Percentiles rank a stretch among this genome's conserved stretches.
phyloP scores from a whole-genome alignment of 1,139 yeast genomes.

The Diutina catenulata region DNA sequence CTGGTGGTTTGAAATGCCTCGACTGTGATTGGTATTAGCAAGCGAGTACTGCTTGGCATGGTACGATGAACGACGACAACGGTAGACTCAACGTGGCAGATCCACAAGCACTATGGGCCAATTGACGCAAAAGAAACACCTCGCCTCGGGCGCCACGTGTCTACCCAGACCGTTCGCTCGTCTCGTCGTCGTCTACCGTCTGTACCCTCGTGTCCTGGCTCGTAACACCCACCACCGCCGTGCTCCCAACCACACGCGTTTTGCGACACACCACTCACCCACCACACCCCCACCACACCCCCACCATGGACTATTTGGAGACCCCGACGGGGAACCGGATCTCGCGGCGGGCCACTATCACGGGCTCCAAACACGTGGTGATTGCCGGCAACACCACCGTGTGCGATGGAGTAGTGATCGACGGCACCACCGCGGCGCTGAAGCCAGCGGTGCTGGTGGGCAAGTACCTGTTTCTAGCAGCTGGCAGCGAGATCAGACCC shows the following conservation, averaged over 20 bases:
- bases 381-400: slow-evolving; percentile 27
- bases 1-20: no score
- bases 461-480: slow-evolving; percentile 31
- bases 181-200: neutral
- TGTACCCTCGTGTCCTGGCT: neutral
- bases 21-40: no score
- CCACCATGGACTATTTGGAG: slow-evolving; percentile 17
- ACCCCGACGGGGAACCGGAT: slow-evolving; percentile 47
- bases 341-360: slow-evolving; percentile 29
- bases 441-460: slow-evolving; percentile 39
- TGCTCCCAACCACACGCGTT: neutral
- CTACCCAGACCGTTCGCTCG: neutral
- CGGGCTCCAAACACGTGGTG: slow-evolving; percentile 16
- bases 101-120: no score
- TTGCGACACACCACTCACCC: neutral
- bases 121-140: no score
- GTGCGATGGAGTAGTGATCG: slow-evolving; percentile 12
- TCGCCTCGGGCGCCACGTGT: neutral
- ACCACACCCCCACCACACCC: neutral
- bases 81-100: no score
- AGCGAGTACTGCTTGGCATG: no score
- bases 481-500: slow-evolving; percentile 20
- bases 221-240: neutral
- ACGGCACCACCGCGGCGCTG: slow-evolving; percentile 14
- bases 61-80: no score